A percentile compares a stretch with the other conserved stretches of the same genome.
phyloP scores from a whole-genome alignment of 441 rosid genomes.

The Arabidopsis lyrata region DNA sequence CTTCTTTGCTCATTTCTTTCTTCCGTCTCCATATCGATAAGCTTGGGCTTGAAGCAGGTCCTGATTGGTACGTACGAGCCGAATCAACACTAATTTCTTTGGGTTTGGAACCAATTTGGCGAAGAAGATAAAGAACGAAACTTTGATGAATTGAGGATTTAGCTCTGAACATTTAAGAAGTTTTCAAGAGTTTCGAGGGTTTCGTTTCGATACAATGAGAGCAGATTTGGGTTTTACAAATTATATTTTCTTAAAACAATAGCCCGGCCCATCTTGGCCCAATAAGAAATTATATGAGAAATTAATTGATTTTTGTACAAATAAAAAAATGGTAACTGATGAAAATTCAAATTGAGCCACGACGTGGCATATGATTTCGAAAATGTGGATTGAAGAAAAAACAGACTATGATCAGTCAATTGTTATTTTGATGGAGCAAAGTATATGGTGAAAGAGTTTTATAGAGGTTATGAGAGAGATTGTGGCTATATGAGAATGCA shows the following conservation, averaged over 20 bases:
- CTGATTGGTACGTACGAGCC: conserved; percentile 33
- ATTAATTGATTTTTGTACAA: background rate
- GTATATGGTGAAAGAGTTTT: too few relatives aligned
- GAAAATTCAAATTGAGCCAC: too few relatives aligned
- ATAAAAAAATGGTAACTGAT: too few relatives aligned
- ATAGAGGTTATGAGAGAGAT: too few relatives aligned
- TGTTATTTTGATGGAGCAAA: too few relatives aligned
- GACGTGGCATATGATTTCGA: too few relatives aligned
- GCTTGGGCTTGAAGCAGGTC: conserved; percentile 76
- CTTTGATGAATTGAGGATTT: conserved; percentile 25
- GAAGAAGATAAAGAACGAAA: conserved; percentile 26
- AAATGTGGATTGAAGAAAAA: too few relatives aligned
- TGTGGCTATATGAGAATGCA: too few relatives aligned
- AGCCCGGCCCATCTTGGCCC: background rate
- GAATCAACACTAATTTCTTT: background rate
- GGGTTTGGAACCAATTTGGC: background rate
- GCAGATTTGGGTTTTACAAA: background rate
- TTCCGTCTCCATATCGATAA: conserved; percentile 87
- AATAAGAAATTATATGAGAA: background rate
- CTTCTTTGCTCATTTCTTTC: conserved; percentile 91
- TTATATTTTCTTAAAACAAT: background rate
- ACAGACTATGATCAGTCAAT: too few relatives aligned
- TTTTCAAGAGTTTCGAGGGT: background rate
- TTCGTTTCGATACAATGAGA: background rate
- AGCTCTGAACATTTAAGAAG: conserved; percentile 23